Evolutionary conservation across 257 asterid genomes (phyloP), one percentile per base, ranked within the genome.

Genomic region (Henckelia pumila): DNA sequence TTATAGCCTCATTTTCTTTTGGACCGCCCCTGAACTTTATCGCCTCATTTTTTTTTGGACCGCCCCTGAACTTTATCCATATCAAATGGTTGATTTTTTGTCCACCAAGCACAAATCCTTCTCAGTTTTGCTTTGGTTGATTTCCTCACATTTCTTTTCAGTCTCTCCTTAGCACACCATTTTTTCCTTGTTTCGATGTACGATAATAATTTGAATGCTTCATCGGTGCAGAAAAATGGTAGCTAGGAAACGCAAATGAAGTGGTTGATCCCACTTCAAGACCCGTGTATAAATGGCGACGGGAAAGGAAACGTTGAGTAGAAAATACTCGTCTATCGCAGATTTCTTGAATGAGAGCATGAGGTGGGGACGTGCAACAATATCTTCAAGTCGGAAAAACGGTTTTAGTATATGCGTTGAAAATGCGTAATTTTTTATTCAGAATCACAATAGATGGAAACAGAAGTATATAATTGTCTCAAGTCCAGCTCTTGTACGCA

Each of bases 271-370:
- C 95, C 10, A 78, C 83, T 63, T 59, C 84, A 13, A 73, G 74
- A 69, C 91, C 92, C 1, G 90, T 88, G 59, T 89, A 70, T 77
- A 89, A 93, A 77, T 88, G 98, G 97, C 81, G 89, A 2, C 84
- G 72, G 25, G 95, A 89, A 78, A 73, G 95, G 22, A 83, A 83
- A 73, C 84, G 95, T 26, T 92, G 86, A 92, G 21, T 40, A 44
- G 25, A 20, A n/a, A n/a, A 28, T 4, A 67, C 6, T 32, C 25
- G 20, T 57, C 3, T 47, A 17, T 16, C 3, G 8, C 0, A 47
- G 21, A 47, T 47, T 47, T 17, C 21, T 17, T 17, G 9, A 19
- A 50, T 20, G 32, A 17, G 1, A 63, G 8, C 7, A 14, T 7
- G 44, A 3, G 3, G 37, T 2, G 6, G 35, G 44, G n/a, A 61